Evolutionary conservation across 306 rosid species (phyloP), one percentile per base, ranked within the genome.

Genomic region (Neltuma alba): DNA sequence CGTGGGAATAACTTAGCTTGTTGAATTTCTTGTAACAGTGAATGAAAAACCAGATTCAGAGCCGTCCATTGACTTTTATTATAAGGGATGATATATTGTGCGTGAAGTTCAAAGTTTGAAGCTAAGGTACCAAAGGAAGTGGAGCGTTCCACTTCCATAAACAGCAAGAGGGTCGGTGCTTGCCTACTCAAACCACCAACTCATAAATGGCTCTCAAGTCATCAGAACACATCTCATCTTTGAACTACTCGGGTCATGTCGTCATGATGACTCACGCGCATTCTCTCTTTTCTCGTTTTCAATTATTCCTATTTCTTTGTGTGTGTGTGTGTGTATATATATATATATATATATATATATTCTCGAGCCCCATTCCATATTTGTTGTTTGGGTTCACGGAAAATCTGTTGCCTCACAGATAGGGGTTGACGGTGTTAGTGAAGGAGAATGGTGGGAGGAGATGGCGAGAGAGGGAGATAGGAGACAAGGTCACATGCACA

Each of bases 401-500:
- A 50, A 50, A 50, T 50, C 10, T 20, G 58, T 20, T 50, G 58
- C 27, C 23, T 50, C 60, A 9, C 13, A 40, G 0, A 1, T 21
- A 2, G 28, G 27, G 61, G 61, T 3, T 54, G 27, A 50, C 1
- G 9, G 60, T 27, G 60, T 2, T 7, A 2, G 60, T 7, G 27
- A 33, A 33, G 11, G 27, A n/a, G 12, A n/a, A 12, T n/a, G 60
- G 12, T 47, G 21, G 21, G 7, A 47, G 55, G 60, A 1, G 60
- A 9, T n/a, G 28, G 60, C 2, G 60, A 50, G 57, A 20, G 57
- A 54, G 60, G 11, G 60, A 9, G 5, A 3, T 27, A 75, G 78
- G 87, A 52, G 88, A 89, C 94, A 86, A 36, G 68, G 76, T 85
- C 89, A 94, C 92, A 92, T 91, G 98, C 92, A 85, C 88, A 92